Conservation (phyloP, 2,329 filamentous ascomycete genomes). For the Dothideomycetes sp. region DNA sequence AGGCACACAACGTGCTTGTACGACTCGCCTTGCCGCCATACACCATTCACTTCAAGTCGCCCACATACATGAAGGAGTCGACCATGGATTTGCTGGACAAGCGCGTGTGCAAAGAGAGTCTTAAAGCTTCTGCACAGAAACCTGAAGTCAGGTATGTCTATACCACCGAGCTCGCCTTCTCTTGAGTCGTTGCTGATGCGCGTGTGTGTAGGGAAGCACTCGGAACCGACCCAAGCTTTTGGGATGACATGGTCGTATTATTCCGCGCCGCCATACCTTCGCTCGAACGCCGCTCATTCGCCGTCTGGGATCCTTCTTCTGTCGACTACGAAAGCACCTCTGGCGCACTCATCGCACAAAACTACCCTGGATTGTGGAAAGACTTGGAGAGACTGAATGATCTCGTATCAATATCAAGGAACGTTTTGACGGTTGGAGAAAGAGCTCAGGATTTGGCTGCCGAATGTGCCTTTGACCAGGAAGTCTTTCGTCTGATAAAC, state of each 20-base stretch:
- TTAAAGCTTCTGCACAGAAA: conserved; percentile 49
- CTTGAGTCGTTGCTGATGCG: conserved; percentile 1
- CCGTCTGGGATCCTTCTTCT: conserved; percentile 47
- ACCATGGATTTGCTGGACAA: conserved; percentile 48
- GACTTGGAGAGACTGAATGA: conserved; percentile 56
- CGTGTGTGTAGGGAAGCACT: conserved; percentile 41
- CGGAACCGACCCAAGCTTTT: conserved; percentile 48
- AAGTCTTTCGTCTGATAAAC: conserved; percentile 53
- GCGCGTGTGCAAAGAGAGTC: conserved; percentile 48
- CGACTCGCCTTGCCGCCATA: conserved; percentile 40
- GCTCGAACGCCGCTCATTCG: conserved; percentile 53
- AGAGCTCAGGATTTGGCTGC: conserved; percentile 55
- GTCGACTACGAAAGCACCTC: conserved; percentile 51
- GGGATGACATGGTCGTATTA: conserved; percentile 50
- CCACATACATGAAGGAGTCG: conserved; percentile 50
- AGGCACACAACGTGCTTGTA: conserved; percentile 35
- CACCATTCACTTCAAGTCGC: conserved; percentile 50
- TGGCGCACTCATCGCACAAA: conserved; percentile 52
- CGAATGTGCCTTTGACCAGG: conserved; percentile 50
- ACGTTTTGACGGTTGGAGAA: conserved; percentile 52
- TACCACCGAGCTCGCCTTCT: not conserved
- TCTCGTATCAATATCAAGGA: conserved; percentile 52
- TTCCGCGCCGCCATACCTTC: conserved; percentile 52
- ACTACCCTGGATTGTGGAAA: conserved; percentile 49
- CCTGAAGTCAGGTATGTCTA: conserved; percentile 41